Evolutionary conservation across 805 yeast species (phyloP), one percentile per base, ranked within the genome.

Genomic region (Kodamaea lidongshanica): DNA sequence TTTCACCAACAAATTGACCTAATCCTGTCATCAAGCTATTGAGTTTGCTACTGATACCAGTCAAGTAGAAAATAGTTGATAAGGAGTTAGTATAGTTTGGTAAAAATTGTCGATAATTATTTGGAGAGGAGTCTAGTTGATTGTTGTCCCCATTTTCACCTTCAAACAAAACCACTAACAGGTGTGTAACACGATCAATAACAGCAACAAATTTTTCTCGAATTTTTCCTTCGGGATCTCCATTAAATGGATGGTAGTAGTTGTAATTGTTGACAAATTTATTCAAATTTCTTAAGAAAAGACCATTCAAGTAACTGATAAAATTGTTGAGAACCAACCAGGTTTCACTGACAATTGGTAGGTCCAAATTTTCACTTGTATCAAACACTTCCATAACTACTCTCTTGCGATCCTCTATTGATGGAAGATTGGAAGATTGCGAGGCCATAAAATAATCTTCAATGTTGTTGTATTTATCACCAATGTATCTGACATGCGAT

Each of bases 251-350:
- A 16, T 48, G 42, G 38, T 61, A 63, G 30, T 61, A 64, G 5
- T 38, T 44, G 38, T 62, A 64, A 36, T 62, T 64, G 25, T 50
- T 52, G 16, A 58, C 58, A 35, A 64, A 62, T 38, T 52, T 61
- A 11, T 46, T 36, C 25, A 63, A 40, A 25, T 49, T 52, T 13
- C 41, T 47, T 19, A 45, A 33, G 38, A 59, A 56, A 12, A 52
- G 36, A 6, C 49, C 64, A 16, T 56, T 53, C 16, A 62, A 39
- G 32, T 56, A 62, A 9, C 43, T 42, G 12, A 63, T 44, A 34
- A 56, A 61, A 38, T 64, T 64, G 20, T 48, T 37, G 14, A 64
- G 45, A 5, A 64, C 61, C 27, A 63, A 45, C 70, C 70, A 64
- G 1, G 69, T 53, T 38, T 64, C 70, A 41, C 57, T 64, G 26